These are phyloP conservation scores for Exutisphaerella laricina DNA, from an alignment of 2,329 filamentous ascomycete genomes.

Conservation along the genomic window DNA sequence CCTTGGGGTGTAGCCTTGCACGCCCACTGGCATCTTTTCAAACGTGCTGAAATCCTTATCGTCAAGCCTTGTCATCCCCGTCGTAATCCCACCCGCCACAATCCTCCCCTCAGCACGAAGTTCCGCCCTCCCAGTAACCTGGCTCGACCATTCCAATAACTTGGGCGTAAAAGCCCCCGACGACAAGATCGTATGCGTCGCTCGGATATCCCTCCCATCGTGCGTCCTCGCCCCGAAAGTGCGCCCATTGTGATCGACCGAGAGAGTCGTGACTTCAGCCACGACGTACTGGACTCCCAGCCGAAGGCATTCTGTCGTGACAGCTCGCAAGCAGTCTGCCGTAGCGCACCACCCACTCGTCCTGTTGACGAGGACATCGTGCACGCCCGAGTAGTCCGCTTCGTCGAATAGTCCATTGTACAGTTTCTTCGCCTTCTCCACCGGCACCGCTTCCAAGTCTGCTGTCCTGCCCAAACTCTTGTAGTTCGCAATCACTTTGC, in stretches of 20 bases:
- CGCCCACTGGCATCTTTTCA: conserved; percentile 41
- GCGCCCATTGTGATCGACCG: conserved; percentile 43
- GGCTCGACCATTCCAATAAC: conserved; percentile 45
- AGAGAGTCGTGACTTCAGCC: conserved; percentile 47
- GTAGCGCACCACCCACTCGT: conserved; percentile 60
- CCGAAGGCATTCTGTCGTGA: conserved; percentile 49
- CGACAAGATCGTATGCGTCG: conserved; percentile 37
- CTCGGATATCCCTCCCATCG: conserved; percentile 31
- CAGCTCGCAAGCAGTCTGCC: conserved; percentile 50
- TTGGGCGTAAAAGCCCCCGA: conserved; percentile 42
- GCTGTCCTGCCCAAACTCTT: conserved; percentile 45
- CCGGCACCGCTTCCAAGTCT: conserved; percentile 43
- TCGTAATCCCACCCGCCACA: conserved; percentile 52
- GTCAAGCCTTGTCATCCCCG: conserved; percentile 44
- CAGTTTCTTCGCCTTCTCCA: conserved; percentile 50
- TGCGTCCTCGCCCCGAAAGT: conserved; percentile 42
- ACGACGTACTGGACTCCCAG: conserved; percentile 56
- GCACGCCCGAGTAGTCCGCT: conserved; percentile 55
- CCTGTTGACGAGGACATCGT: conserved; percentile 56
- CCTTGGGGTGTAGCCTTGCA: conserved; percentile 41
- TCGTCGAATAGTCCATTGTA: conserved; percentile 56
- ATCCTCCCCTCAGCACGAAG: conserved; percentile 51
- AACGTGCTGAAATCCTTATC: conserved; percentile 35
- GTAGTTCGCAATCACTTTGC: conserved; percentile 47
- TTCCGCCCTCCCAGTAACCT: conserved; percentile 41